A percentile compares a stretch with the other conserved stretches of the same genome.
These are phyloP conservation scores for Parsonsia alboflavescens DNA, from an alignment of 257 asterid genomes.

Conservation along the genomic window DNA sequence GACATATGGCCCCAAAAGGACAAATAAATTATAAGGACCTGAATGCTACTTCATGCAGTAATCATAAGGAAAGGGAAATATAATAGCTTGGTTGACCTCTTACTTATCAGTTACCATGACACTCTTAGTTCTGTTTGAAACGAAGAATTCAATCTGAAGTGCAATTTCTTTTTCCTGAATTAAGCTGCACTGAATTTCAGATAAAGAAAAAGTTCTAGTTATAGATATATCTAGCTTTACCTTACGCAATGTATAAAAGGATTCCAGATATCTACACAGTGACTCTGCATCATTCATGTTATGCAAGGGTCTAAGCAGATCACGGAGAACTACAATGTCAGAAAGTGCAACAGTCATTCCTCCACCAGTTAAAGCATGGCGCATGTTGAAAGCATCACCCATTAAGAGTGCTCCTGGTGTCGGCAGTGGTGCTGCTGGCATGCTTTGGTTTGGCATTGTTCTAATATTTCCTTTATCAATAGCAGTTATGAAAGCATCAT, in stretches of 20 bases:
- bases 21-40: neutral
- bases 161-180: neutral
- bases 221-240: conserved; percentile 19
- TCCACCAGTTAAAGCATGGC: conserved; percentile 60
- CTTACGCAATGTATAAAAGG: conserved; percentile 51
- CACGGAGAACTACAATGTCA: conserved; percentile 42
- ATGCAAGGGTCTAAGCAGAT: conserved; percentile 39
- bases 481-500: conserved; percentile 37
- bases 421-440: conserved; percentile 52
- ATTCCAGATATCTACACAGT: conserved; percentile 39
- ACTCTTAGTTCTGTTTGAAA: neutral
- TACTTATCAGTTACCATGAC: neutral
- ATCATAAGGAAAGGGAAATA: neutral
- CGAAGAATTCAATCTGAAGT: neutral
- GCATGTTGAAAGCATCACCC: conserved; percentile 62
- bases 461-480: conserved; percentile 43
- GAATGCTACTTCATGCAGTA: neutral
- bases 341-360: conserved; percentile 62
- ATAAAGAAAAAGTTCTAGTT: neutral
- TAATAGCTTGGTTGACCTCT: neutral
- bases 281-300: conserved; percentile 39
- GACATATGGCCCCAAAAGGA: neutral
- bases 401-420: conserved; percentile 47
- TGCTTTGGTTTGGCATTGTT: conserved; percentile 53
- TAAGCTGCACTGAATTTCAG: neutral